These are phyloP conservation scores for Aspergillus alliaceus DNA, from an alignment of 2,329 filamentous ascomycete species.

Conservation along the genomic window DNA sequence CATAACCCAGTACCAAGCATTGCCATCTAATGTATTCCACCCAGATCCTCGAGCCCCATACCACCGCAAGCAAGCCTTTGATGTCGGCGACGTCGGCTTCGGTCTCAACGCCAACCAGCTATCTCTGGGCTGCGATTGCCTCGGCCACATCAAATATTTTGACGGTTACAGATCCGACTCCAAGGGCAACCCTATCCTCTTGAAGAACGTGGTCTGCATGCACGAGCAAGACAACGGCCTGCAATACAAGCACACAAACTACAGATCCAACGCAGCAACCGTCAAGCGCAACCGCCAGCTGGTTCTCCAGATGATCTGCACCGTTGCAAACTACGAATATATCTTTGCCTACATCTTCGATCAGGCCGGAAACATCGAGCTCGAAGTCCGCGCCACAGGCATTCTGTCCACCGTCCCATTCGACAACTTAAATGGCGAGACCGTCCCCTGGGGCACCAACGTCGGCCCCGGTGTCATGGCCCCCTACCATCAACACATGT, in stretches of 20 bases:
- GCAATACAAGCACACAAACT: slow-evolving; percentile 72
- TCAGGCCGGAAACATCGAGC: slow-evolving; percentile 65
- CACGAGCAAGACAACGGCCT: slow-evolving; percentile 71
- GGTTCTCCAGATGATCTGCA: slow-evolving; percentile 69
- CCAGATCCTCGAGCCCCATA: slow-evolving; percentile 66
- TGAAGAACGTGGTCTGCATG: slow-evolving; percentile 69
- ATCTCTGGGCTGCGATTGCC: slow-evolving; percentile 68
- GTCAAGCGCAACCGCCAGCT: slow-evolving; percentile 65
- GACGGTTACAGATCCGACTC: slow-evolving; percentile 59
- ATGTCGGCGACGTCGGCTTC: slow-evolving; percentile 66
- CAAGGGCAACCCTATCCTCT: slow-evolving; percentile 57
- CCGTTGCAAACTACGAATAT: slow-evolving; percentile 72
- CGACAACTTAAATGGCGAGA: slow-evolving; percentile 58
- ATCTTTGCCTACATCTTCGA: slow-evolving; percentile 72
- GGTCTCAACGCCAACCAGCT: slow-evolving; percentile 70
- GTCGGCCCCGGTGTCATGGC: slow-evolving; percentile 70
- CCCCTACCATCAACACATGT: slow-evolving; percentile 74
- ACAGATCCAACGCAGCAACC: slow-evolving; percentile 63
- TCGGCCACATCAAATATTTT: slow-evolving; percentile 69
- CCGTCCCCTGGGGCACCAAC: slow-evolving; percentile 66
- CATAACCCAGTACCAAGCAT: neutral
- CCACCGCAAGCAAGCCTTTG: slow-evolving; percentile 70
- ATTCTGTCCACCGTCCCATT: slow-evolving; percentile 68
- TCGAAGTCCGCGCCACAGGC: slow-evolving; percentile 69
- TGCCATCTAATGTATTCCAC: slow-evolving; percentile 33